Percentiles rank a stretch among this genome's conserved stretches.
Evolutionary conservation across 331 rosid species (phyloP).

Genomic region (Quercus lobata): DNA sequence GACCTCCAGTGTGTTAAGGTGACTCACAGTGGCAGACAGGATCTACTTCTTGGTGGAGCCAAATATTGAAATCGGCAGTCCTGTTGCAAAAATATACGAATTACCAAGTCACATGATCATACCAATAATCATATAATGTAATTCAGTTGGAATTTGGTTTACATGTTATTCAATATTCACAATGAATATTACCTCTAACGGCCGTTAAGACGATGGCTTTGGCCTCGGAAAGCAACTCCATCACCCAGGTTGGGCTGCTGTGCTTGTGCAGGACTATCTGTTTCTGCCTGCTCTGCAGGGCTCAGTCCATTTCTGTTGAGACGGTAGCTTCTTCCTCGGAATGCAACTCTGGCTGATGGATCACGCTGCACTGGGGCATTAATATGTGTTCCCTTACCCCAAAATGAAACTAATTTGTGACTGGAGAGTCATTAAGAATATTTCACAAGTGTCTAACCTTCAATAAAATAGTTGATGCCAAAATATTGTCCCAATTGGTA

Average conservation of each 20-base stretch:
- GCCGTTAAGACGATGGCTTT: slow-evolving; percentile 36
- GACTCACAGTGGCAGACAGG: too few species aligned
- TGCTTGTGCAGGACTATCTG: slow-evolving; percentile 21
- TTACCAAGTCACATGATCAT: too few species aligned
- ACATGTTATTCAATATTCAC: neutral
- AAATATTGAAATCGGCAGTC: too few species aligned
- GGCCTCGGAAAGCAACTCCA: slow-evolving; percentile 49
- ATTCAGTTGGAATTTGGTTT: too few species aligned
- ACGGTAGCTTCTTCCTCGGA: slow-evolving; percentile 60
- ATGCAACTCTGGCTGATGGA: slow-evolving; percentile 49
- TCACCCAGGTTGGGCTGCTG: slow-evolving; percentile 22
- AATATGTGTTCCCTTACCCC: slow-evolving; percentile 72
- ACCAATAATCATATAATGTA: too few species aligned
- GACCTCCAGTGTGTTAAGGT: too few species aligned
- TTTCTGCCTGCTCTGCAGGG: slow-evolving; percentile 16
- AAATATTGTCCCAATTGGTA: too few species aligned
- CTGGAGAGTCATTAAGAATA: slow-evolving; percentile 38
- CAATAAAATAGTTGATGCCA: too few species aligned
- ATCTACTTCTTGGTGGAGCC: too few species aligned
- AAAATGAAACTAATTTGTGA: slow-evolving; percentile 63
- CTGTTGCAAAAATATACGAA: too few species aligned
- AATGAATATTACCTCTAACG: neutral
- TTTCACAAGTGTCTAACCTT: too few species aligned
- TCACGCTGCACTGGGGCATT: slow-evolving; percentile 61
- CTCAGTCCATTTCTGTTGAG: slow-evolving; percentile 38